Conservation (phyloP, 345 rosid genomes). For the Melastoma malabathricum region DNA sequence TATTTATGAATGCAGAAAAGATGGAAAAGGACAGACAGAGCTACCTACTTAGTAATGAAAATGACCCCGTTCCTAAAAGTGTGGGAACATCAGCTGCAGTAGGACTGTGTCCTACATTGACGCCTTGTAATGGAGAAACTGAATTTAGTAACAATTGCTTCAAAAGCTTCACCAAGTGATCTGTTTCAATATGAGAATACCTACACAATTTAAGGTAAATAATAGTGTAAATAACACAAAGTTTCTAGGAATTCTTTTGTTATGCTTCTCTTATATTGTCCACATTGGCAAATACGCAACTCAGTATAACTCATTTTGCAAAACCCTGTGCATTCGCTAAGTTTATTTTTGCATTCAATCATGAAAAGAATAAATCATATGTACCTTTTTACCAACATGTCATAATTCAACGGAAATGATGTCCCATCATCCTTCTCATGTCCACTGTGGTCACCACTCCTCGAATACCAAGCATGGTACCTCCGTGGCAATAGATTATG, state of each 20-base stretch:
- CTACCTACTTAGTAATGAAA: conserved; percentile 71
- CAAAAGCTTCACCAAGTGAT: conserved; percentile 92
- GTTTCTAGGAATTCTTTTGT: too few species aligned
- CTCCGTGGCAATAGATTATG: conserved; percentile 89
- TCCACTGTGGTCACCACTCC: conserved; percentile 48
- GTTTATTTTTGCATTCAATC: too few species aligned
- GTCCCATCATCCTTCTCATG: conserved; percentile 68
- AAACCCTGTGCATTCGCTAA: too few species aligned
- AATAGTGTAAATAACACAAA: too few species aligned
- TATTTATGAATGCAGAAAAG: too few species aligned
- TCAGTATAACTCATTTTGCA: too few species aligned
- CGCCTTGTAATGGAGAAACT: conserved; percentile 35
- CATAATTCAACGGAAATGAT: conserved; percentile 65
- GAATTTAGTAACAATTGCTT: conserved; percentile 60
- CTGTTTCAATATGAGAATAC: conserved; percentile 73
- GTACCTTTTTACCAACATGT: conserved; percentile 67
- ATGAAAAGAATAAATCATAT: not conserved
- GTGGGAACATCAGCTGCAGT: conserved; percentile 89
- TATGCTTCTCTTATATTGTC: too few species aligned
- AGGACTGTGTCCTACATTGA: conserved; percentile 35
- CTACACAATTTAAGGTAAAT: conserved; percentile 16
- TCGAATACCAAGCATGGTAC: conserved; percentile 93
- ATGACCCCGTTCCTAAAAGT: conserved; percentile 69
- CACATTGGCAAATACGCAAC: too few species aligned
- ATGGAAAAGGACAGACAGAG: conserved; percentile 10